Evolutionary conservation across 306 rosid species (phyloP).

Genomic region (Argentina anserina): DNA sequence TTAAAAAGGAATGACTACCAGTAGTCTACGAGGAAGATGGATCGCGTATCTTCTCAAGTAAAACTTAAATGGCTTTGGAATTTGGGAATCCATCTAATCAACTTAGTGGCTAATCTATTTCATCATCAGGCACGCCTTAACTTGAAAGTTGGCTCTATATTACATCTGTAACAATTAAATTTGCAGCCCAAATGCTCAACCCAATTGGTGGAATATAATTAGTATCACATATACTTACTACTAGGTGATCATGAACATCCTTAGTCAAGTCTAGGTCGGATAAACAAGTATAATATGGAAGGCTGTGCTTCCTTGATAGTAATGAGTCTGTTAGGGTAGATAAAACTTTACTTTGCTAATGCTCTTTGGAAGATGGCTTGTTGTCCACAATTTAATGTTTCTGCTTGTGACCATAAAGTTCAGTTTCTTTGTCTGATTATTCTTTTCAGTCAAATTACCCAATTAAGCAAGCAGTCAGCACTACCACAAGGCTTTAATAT

Average conservation of each 20-base stretch:
- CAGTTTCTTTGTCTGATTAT: background rate
- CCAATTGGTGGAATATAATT: background rate
- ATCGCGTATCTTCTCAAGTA: background rate
- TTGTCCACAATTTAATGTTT: background rate
- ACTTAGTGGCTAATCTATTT: background rate
- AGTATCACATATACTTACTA: background rate
- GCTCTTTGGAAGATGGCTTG: background rate
- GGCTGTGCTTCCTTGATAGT: background rate
- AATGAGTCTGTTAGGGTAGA: background rate
- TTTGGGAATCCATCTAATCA: background rate
- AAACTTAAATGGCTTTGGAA: background rate
- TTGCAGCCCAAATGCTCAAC: background rate
- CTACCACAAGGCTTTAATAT: background rate
- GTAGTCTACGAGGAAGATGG: background rate
- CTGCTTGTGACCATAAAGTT: background rate
- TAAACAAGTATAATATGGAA: background rate
- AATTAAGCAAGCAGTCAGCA: background rate
- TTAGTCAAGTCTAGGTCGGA: background rate
- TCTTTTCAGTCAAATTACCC: background rate
- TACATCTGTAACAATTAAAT: background rate
- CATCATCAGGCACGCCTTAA: background rate
- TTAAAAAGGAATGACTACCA: background rate
- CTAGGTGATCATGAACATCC: too few relatives aligned
- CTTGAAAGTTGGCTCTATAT: slow-evolving; percentile 2
- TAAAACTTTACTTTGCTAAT: background rate